Base-by-base conservation (phyloP, 2,329 filamentous ascomycete species). In the Colletotrichum sidae region DNA sequence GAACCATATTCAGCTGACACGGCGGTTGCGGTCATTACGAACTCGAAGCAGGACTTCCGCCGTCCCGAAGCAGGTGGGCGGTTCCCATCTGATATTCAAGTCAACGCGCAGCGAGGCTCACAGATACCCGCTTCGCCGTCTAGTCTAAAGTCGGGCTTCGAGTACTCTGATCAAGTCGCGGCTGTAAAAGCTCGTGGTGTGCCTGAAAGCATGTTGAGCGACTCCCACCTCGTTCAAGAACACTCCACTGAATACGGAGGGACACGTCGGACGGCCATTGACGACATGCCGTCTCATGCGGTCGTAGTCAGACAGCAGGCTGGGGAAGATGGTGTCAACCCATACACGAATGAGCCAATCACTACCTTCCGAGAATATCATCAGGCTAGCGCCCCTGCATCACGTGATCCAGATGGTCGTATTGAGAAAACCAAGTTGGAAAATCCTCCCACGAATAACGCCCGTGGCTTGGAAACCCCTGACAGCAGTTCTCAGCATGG, bases 11-110 rank as follows among this genome's bases (percentile, higher is more conserved):
- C 86, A 47, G 82, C 83, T 17, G 79, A 81, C 63, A 77, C 78
- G 72, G 89, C 90, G 39, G 86, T 89, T 44, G 85, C 80, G 61
- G 76, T 84, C 67, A 82, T 77, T 69, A 81, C 80, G 67, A 81
- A 78, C 71, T 80, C 81, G 67, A 83, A 79, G 69, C 80, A 84
- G 72, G 84, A 86, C 65, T 76, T 86, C 72, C 86, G 86, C 78
- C 90, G 94, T 78, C 92, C 93, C 76, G 89, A 92, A 86, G 90
- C 93, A 89, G 95, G 94, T 90, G 95, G 95, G 84, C 90, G 94
- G 79, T 99, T 99, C 83, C 95, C 95, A 81, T 96, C 92, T 81
- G 94, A 97, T 84, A 84, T 98, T 73, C 89, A 94, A 82, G 87
- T 97, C 77, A 92, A 94, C 78, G 83, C 85, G 68, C 81, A 88